phyloP scores from a whole-genome alignment of 805 yeast species.

The Starmera amethionina region DNA sequence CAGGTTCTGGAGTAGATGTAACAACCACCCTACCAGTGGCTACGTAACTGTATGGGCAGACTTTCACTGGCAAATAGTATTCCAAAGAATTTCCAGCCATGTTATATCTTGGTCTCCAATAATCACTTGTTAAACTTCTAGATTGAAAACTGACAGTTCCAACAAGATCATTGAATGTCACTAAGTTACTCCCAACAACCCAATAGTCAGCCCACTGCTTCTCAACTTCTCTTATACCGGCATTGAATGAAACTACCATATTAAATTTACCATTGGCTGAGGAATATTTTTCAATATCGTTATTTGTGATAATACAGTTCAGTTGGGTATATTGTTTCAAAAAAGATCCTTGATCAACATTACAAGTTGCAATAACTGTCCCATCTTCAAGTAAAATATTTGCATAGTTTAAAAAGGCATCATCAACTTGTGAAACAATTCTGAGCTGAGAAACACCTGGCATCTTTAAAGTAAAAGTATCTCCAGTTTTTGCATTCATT shows the following conservation, averaged over 20 bases:
- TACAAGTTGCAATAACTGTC: constrained; percentile 5
- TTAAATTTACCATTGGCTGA: constrained; percentile 3
- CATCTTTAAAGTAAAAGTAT: constrained; percentile 7
- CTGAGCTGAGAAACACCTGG: constrained; percentile 9
- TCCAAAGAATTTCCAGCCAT: no score
- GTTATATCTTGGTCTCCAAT: no score
- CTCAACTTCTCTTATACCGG: constrained; percentile 6
- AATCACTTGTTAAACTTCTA: no score
- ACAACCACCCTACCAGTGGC: no score
- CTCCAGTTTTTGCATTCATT: no score
- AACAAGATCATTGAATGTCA: constrained; percentile 7
- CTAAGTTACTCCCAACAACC: constrained; percentile 5
- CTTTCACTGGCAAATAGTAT: no score
- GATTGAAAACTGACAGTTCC: no score
- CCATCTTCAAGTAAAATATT: background rate
- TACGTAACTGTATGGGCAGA: no score
- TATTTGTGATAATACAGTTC: constrained; percentile 4
- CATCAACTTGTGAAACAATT: constrained; percentile 2
- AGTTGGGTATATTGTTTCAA: constrained; percentile 1
- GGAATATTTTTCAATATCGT: constrained; percentile 1
- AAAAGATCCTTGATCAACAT: constrained; percentile 6
- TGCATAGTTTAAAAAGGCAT: background rate
- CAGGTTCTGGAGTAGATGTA: no score
- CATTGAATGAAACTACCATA: constrained; percentile 5
- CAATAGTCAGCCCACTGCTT: constrained; percentile 3